Conservation (phyloP, 257 asterid species). For the Lycium ferocissimum region DNA sequence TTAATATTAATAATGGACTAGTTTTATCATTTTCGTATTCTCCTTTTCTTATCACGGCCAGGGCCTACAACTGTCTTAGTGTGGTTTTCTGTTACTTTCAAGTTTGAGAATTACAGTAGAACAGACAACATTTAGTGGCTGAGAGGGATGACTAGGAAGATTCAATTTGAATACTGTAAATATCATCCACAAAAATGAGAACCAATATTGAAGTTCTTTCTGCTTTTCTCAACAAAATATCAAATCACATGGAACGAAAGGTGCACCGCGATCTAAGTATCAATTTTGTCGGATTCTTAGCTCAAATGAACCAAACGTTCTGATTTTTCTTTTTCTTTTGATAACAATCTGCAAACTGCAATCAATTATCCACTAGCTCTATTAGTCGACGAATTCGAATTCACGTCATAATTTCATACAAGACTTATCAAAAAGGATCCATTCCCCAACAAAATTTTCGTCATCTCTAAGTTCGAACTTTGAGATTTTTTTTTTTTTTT, state of each 20-base stretch:
- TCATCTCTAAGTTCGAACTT: neutral
- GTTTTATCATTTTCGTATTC: neutral
- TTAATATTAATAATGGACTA: neutral
- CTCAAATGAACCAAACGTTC: neutral
- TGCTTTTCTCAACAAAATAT: neutral
- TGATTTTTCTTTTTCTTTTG: neutral
- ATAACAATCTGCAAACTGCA: neutral
- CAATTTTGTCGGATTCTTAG: neutral
- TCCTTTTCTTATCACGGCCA: neutral
- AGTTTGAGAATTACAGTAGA: neutral
- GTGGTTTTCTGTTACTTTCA: neutral
- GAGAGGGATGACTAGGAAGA: neutral
- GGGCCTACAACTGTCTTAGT: neutral
- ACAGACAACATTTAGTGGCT: neutral
- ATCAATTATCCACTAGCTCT: neutral
- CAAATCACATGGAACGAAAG: slow-evolving; percentile 24
- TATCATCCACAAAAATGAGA: slow-evolving; percentile 18
- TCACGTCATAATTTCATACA: no score
- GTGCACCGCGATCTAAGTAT: neutral
- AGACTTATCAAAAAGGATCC: no score
- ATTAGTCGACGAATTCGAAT: neutral
- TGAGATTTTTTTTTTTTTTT: no score
- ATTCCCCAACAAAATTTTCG: neutral
- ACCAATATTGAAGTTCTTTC: neutral
- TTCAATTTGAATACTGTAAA: neutral